Evolutionary conservation across 352 stramenopile genomes (phyloP), one percentile per base, ranked within the genome.

Genomic region (Globisporangium perplexum): DNA sequence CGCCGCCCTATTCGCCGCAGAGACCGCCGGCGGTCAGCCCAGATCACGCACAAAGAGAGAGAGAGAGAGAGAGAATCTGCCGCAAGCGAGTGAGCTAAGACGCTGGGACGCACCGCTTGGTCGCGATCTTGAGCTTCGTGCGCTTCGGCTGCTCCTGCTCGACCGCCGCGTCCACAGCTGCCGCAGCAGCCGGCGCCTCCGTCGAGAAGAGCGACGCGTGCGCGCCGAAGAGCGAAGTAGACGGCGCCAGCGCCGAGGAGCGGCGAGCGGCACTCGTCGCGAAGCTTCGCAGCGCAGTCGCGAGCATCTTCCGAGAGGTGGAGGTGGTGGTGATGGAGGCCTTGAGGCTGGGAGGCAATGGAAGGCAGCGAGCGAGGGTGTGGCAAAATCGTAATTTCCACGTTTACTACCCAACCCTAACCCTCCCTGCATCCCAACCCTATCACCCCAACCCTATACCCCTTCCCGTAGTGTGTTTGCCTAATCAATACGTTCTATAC

Each of bases 51-150:
- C 1, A 42, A 14, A 42, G 36, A 42, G 42, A 26, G 47, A 33
- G 10, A 7, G 7, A 48, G 5, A 17, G 6, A 48, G 0, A 38
- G 1, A 47, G 18, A 48, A n/a, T n/a, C n/a, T n/a, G n/a, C n/a
- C n/a, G n/a, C n/a, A n/a, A n/a, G n/a, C n/a, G n/a, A n/a, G n/a
- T 26, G 47, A n/a, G 60, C 15, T 43, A 24, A 1, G 14, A 58
- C 8, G 42, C 20, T n/a, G 7, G 2, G 35, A 50, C 63, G 41
- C 42, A 80, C 70, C 80, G 69, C 59, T 90, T 90, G 48, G 76
- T 88, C 22, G 80, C 77, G 59, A 86, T 85, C 62, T 90, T 90
- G 59, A 90, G 80, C 63, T 90, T 90, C n/a, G 65, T 77, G 56
- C 67, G 72, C 66, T 83, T 82, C 41, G 55, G 55, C 49, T 62